A percentile compares a stretch with the other conserved stretches of the same genome.
phyloP scores from a whole-genome alignment of 495 filamentous ascomycete species.

The Annulohypoxylon moriforme region DNA sequence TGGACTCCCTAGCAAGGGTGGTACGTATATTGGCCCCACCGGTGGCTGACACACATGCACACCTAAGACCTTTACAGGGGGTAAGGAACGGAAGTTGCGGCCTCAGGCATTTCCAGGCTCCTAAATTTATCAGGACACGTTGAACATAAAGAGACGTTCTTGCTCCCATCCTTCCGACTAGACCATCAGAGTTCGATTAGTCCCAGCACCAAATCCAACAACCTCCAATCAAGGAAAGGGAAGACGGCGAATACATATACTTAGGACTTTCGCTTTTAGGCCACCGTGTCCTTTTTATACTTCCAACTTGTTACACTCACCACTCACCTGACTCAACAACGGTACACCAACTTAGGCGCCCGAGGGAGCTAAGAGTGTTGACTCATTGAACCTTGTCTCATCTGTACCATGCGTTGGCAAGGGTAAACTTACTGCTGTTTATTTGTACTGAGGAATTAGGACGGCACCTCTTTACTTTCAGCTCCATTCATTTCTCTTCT shows the following conservation, averaged over 20 bases:
- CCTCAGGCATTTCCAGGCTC: conserved; percentile 30
- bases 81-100: conserved; percentile 2
- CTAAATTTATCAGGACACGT: conserved; percentile 46
- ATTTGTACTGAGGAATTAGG: conserved; percentile 57
- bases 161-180: conserved; percentile 17
- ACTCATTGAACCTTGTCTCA: conserved; percentile 33
- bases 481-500: conserved; percentile 33
- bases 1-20: conserved; percentile 15
- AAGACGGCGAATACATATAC: neutral
- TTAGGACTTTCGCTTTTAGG: conserved; percentile 9
- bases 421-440: conserved; percentile 44
- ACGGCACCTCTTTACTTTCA: conserved; percentile 56
- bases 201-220: conserved; percentile 14
- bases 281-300: conserved; percentile 32
- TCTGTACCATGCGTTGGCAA: conserved; percentile 35
- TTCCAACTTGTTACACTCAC: conserved; percentile 1
- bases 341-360: neutral
- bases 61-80: conserved; percentile 22
- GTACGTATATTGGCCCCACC: conserved; percentile 35
- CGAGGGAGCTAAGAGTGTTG: conserved; percentile 17
- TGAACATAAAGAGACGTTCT: conserved; percentile 48
- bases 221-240: conserved; percentile 26
- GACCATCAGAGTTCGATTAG: conserved; percentile 12
- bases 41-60: conserved; percentile 41
- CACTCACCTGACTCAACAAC: conserved; percentile 27